Conservation (phyloP, 129 eudicot genomes). For the Rutidosis leptorrhynchoides region DNA sequence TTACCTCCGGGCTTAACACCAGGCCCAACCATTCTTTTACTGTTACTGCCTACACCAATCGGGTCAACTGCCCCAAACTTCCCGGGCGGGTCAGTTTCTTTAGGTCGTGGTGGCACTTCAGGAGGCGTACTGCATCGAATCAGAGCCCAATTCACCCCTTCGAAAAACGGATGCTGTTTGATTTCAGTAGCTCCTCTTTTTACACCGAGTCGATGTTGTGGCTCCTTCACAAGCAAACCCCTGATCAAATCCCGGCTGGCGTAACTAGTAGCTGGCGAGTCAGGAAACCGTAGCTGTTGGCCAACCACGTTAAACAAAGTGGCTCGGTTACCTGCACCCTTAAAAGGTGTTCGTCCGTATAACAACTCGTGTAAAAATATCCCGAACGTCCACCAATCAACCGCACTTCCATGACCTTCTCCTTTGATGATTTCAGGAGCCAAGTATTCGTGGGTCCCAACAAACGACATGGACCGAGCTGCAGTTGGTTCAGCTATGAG, state of each 20-base stretch:
- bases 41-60: conserved; percentile 39
- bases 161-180: conserved; percentile 83
- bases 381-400: conserved; percentile 95
- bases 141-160: conserved; percentile 93
- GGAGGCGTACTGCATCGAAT: conserved; percentile 88
- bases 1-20: conserved; percentile 73
- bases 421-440: conserved; percentile 87
- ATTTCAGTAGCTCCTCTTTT: conserved; percentile 85
- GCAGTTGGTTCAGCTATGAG: conserved; percentile 79
- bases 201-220: conserved; percentile 71
- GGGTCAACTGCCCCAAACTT: conserved; percentile 42
- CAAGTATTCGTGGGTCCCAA: conserved; percentile 85
- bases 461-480: conserved; percentile 92
- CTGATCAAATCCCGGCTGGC: conserved; percentile 69
- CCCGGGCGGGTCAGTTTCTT: conserved; percentile 38
- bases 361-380: conserved; percentile 70
- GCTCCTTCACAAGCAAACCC: conserved; percentile 79
- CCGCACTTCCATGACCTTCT: conserved; percentile 90
- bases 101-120: conserved; percentile 66
- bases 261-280: conserved; percentile 67
- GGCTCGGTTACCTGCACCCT: conserved; percentile 84
- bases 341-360: conserved; percentile 80
- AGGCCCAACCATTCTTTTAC: conserved; percentile 56
- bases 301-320: conserved; percentile 81
- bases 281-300: conserved; percentile 70